A percentile compares a stretch with the other conserved stretches of the same genome.
Evolutionary conservation across 441 rosid genomes (phyloP).

Genomic region (Pelargonium australe): DNA sequence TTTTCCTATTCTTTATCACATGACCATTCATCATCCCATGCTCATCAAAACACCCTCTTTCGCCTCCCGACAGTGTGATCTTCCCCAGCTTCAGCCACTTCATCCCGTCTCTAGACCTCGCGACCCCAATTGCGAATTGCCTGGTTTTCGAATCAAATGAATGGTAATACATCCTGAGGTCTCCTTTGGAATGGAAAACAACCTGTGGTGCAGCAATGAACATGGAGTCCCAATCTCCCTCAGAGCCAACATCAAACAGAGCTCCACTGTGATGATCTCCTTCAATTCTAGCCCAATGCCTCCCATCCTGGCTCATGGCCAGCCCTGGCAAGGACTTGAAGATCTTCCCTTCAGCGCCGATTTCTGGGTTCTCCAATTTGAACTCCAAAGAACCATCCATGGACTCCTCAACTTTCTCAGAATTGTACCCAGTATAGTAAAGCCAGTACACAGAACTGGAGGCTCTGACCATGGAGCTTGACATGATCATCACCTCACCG

Average conservation of each 20-base stretch:
- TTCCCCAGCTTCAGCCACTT: conserved; percentile 26
- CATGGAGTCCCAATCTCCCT: conserved; percentile 21
- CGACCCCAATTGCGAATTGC: conserved; percentile 17
- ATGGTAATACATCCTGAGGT: conserved; percentile 24
- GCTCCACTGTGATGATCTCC: conserved; percentile 27
- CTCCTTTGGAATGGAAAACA: conserved; percentile 9
- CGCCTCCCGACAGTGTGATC: conserved; percentile 14
- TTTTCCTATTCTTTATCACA: conserved; percentile 14
- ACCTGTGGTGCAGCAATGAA: conserved; percentile 23
- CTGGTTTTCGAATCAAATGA: conserved; percentile 18
- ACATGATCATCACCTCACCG: neutral
- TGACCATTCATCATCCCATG: conserved; percentile 17
- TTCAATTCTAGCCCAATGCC: conserved; percentile 27
- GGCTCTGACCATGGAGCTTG: neutral
- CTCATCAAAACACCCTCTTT: conserved; percentile 16
- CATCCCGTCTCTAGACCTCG: conserved; percentile 27
- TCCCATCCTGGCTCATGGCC: conserved; percentile 27
- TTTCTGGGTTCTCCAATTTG: conserved; percentile 10
- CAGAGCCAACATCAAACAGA: conserved; percentile 18
- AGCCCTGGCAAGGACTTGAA: conserved; percentile 20
- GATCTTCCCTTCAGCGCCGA: neutral
- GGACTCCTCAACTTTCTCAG: neutral
- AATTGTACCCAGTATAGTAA: neutral
- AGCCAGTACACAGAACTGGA: conserved; percentile 3
- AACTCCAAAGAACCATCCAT: neutral